These are phyloP conservation scores for Cicer pinnatifidum DNA, from an alignment of 306 rosid species.

Conservation along the genomic window DNA sequence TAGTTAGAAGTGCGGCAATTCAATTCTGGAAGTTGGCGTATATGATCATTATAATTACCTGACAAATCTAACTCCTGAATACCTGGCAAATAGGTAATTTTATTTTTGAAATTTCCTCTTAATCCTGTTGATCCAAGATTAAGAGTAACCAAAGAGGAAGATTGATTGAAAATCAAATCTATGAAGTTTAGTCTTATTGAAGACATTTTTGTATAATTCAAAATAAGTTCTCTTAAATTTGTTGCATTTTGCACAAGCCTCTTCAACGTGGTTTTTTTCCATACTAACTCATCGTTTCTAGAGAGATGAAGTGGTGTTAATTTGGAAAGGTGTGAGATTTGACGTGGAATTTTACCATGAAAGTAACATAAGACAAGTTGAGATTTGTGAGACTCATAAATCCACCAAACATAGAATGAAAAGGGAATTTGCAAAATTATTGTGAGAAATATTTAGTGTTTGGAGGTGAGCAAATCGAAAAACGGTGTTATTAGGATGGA, in stretches of 20 bases:
- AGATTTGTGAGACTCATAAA: not conserved
- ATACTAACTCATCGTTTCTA: not conserved
- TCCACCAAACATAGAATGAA: not conserved
- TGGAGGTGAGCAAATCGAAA: slow-evolving; percentile 24
- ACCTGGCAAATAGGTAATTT: not conserved
- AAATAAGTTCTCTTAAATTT: not conserved
- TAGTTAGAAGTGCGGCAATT: not conserved
- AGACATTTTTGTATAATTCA: not conserved
- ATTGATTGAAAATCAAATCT: not conserved
- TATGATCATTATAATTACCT: not conserved
- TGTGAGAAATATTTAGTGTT: slow-evolving; percentile 8
- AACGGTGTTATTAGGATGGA: slow-evolving; percentile 16
- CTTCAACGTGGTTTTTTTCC: slow-evolving; percentile 6
- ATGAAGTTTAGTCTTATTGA: not conserved
- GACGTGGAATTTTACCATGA: not conserved
- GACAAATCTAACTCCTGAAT: not conserved
- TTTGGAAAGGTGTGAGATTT: slow-evolving; percentile 3
- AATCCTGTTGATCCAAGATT: rapidly evolving
- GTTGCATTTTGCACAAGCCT: slow-evolving; percentile 8
- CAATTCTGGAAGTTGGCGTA: not conserved
- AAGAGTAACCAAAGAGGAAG: slow-evolving; percentile 38
- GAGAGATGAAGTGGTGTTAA: not conserved
- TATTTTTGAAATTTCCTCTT: not conserved
- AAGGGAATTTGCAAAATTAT: not conserved
- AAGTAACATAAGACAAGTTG: not conserved